Conservation (phyloP, 495 filamentous ascomycete genomes). For the Aspergillus asperescens region DNA sequence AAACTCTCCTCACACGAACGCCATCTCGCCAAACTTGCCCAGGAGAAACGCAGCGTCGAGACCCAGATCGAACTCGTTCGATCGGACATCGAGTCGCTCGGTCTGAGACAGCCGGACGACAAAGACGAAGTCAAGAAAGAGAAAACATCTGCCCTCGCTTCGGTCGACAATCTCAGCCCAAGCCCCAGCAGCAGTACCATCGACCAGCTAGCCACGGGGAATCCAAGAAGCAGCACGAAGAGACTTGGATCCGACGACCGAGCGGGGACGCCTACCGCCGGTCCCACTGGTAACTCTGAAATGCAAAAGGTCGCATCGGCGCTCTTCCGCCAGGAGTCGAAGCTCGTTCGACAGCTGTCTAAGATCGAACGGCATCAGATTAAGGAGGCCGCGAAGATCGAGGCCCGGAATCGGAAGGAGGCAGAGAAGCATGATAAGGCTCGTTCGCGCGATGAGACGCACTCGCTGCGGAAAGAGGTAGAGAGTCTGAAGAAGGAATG, state of each 20-base stretch:
- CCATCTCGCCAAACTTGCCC: conserved; percentile 68
- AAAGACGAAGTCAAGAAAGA: conserved; percentile 46
- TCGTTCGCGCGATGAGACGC: conserved; percentile 38
- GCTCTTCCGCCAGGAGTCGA: conserved; percentile 33
- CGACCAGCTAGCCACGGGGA: too few relatives aligned
- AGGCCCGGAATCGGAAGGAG: conserved; percentile 47
- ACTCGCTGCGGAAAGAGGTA: conserved; percentile 51
- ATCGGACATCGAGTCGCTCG: conserved; percentile 36
- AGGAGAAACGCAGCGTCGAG: conserved; percentile 63
- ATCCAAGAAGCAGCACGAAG: conserved; percentile 13
- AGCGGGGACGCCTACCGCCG: too few relatives aligned
- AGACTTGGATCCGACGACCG: background rate
- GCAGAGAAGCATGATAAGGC: conserved; percentile 57
- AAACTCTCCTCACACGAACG: conserved; percentile 56
- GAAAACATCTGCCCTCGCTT: conserved; percentile 14
- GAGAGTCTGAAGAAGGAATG: conserved; percentile 50
- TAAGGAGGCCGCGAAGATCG: conserved; percentile 41
- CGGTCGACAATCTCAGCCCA: conserved; percentile 12
- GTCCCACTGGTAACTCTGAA: background rate
- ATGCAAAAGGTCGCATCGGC: conserved; percentile 28
- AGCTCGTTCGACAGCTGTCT: conserved; percentile 16
- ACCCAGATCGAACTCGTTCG: conserved; percentile 56
- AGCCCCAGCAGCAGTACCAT: conserved; percentile 15
- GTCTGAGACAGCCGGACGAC: conserved; percentile 7
- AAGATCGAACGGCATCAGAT: conserved; percentile 25